Conservation (phyloP, 2,329 filamentous ascomycete species). For the Aspergillus neoniger region DNA sequence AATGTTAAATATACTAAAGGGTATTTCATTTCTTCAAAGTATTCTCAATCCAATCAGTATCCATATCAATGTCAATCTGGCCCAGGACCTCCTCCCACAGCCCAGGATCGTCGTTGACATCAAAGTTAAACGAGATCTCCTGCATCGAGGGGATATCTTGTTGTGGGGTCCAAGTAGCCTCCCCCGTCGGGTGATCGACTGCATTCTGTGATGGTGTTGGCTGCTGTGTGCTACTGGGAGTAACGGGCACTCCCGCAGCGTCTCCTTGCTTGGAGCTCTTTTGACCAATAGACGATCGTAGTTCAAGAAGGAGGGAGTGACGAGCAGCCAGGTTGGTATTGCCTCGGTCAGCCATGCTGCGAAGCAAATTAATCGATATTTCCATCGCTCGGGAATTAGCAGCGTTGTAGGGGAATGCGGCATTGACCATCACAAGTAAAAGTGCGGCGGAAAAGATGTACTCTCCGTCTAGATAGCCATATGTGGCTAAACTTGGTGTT, state of each 20-base stretch:
- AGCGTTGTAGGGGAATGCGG: constrained; percentile 52
- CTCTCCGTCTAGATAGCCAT: constrained; percentile 60
- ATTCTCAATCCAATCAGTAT: constrained; percentile 44
- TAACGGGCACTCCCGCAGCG: constrained; percentile 11
- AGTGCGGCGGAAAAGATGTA: constrained; percentile 58
- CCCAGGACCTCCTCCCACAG: constrained; percentile 47
- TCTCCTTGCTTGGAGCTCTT: constrained; percentile 11
- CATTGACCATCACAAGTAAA: constrained; percentile 58
- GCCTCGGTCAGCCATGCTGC: constrained; percentile 55
- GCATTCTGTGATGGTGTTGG: constrained; percentile 11
- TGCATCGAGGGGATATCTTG: constrained; percentile 27
- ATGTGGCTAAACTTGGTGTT: constrained; percentile 47
- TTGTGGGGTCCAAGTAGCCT: constrained; percentile 23
- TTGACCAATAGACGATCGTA: constrained; percentile 34
- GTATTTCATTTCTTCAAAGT: constrained; percentile 26
- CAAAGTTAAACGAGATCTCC: constrained; percentile 39
- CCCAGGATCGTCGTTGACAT: constrained; percentile 41
- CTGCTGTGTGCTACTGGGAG: constrained; percentile 21
- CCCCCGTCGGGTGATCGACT: constrained; percentile 1
- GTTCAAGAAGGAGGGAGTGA: constrained; percentile 41
- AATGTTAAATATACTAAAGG: not conserved
- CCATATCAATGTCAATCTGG: constrained; percentile 45
- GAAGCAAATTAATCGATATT: constrained; percentile 49
- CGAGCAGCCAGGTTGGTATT: constrained; percentile 53
- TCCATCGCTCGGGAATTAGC: constrained; percentile 50